phyloP scores from a whole-genome alignment of 176 grass and related monocot genomes.

The Eleusine indica region DNA sequence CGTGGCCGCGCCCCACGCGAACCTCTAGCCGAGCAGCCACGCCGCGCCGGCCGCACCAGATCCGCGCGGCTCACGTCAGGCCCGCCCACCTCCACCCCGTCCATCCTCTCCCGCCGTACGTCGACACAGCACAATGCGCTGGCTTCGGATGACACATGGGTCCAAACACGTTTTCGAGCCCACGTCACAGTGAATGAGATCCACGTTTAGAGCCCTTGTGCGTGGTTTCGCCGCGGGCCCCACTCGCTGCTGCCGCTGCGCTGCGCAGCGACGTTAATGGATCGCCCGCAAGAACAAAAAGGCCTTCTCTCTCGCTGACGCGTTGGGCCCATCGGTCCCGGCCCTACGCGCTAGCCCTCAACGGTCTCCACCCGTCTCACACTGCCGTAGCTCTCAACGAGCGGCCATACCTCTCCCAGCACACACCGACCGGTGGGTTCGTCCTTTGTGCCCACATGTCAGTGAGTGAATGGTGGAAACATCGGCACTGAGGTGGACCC shows the following conservation, averaged over 20 bases:
- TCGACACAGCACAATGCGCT: too few relatives aligned
- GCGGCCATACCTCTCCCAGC: not conserved
- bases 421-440: not conserved
- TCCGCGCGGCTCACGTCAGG: constrained; percentile 5
- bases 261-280: constrained; percentile 57
- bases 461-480: not conserved
- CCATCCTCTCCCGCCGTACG: not conserved
- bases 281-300: constrained; percentile 35
- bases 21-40: accelerated
- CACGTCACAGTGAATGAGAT: not conserved
- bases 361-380: not conserved
- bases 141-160: not conserved
- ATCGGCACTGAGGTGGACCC: not conserved
- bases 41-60: not conserved
- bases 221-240: not conserved
- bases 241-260: not conserved
- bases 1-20: not conserved
- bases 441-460: not conserved
- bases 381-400: not conserved
- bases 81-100: not conserved
- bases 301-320: not conserved
- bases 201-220: too few relatives aligned
- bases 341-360: not conserved
- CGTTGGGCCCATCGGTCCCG: not conserved
- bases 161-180: accelerated